Conservation (phyloP, 1,284 basidiomycete genomes). For the Sparassis latifolia region DNA sequence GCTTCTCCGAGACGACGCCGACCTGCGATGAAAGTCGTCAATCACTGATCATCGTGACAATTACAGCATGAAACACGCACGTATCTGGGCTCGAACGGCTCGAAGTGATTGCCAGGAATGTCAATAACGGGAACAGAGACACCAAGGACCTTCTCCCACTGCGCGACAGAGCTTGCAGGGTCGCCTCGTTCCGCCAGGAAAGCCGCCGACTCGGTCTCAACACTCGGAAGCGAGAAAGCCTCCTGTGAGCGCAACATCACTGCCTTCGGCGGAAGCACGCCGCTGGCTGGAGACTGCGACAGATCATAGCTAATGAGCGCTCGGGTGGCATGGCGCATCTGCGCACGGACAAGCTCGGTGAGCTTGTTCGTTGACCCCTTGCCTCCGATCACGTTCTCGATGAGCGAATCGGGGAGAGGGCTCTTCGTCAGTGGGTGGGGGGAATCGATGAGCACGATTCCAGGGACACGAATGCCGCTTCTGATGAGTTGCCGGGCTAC, state of each 20-base stretch:
- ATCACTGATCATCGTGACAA: neutral
- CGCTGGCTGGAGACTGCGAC: constrained; percentile 1
- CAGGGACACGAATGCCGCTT: constrained; percentile 39
- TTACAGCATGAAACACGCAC: constrained; percentile 31
- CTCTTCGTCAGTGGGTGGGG: constrained; percentile 46
- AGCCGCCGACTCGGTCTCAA: constrained; percentile 7
- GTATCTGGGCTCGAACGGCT: constrained; percentile 45
- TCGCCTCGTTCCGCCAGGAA: constrained; percentile 42
- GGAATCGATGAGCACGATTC: constrained; percentile 61
- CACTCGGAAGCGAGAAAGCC: constrained; percentile 5
- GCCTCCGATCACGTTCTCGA: constrained; percentile 27
- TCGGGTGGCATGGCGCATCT: constrained; percentile 17
- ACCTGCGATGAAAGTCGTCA: neutral
- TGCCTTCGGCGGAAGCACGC: constrained; percentile 1
- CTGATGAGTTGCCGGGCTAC: constrained; percentile 44
- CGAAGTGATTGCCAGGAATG: constrained; percentile 64
- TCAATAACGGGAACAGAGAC: constrained; percentile 37
- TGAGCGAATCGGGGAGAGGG: constrained; percentile 42
- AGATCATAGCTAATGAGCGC: constrained; percentile 18
- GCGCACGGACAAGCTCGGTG: constrained; percentile 9
- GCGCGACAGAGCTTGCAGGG: constrained; percentile 25
- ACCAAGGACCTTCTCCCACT: constrained; percentile 44
- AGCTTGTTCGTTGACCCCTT: constrained; percentile 1
- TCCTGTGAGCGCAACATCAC: constrained; percentile 19
- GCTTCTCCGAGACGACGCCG: neutral